Conservation (phyloP, 305 asterid genomes). For the Solanum hybrid region DNA sequence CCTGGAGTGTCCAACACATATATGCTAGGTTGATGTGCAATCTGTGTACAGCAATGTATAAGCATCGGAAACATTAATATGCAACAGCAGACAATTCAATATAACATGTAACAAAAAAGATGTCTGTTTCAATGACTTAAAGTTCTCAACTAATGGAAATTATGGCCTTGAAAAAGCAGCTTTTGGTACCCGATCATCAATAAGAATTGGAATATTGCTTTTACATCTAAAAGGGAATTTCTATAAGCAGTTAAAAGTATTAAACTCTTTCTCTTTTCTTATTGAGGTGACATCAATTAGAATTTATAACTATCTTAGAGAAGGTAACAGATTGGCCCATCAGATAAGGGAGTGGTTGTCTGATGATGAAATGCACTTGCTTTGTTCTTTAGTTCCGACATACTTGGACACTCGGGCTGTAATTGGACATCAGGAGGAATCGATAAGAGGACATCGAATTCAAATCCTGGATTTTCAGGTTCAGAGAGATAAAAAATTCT, state of each 20-base stretch:
- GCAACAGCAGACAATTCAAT: neutral
- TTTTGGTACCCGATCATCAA: neutral
- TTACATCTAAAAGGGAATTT: neutral
- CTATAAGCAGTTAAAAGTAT: neutral
- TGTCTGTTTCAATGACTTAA: neutral
- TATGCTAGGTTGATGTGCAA: conserved; percentile 91
- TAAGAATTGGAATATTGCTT: neutral
- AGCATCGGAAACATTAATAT: neutral
- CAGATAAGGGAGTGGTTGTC: neutral
- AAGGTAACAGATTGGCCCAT: neutral
- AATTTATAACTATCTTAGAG: neutral
- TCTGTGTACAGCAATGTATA: conserved; percentile 26
- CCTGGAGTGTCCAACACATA: conserved; percentile 92
- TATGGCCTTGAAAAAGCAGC: neutral
- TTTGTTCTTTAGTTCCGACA: neutral
- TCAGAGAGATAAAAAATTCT: neutral
- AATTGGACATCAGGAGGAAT: neutral
- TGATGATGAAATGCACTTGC: neutral
- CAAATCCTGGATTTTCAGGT: neutral
- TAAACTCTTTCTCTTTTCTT: neutral
- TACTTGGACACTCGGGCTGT: neutral
- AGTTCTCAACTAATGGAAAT: neutral
- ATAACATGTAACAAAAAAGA: neutral
- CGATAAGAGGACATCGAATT: neutral
- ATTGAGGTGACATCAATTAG: neutral